These are phyloP conservation scores for Penicillium fuscoglaucum DNA, from an alignment of 2,329 filamentous ascomycete species.

Conservation along the genomic window DNA sequence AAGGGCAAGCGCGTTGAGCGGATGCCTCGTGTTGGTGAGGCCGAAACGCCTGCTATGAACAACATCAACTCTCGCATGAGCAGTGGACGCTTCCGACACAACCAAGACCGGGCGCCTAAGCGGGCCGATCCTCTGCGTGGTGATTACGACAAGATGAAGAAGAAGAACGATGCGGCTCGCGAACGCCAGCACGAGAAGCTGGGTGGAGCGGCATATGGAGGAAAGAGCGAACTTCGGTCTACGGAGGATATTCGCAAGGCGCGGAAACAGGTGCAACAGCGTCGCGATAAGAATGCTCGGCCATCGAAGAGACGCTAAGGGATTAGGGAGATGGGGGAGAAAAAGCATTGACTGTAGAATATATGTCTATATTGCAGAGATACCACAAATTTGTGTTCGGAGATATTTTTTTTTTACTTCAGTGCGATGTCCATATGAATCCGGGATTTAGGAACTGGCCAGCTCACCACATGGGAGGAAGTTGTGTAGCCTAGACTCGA, in stretches of 20 bases:
- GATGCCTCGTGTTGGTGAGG: conserved; percentile 79
- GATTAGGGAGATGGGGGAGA: not conserved
- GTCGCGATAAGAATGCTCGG: conserved; percentile 83
- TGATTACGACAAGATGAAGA: conserved; percentile 88
- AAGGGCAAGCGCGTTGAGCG: conserved; percentile 78
- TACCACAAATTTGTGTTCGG: conserved; percentile 11
- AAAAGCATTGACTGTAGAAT: conserved; percentile 9
- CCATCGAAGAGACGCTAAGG: conserved; percentile 59
- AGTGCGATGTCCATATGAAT: not conserved
- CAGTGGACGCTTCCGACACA: conserved; percentile 75
- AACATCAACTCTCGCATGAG: conserved; percentile 26
- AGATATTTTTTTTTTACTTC: not conserved
- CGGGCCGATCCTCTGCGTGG: conserved; percentile 88
- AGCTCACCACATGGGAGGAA: conserved; percentile 11
- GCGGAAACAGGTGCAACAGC: conserved; percentile 72
- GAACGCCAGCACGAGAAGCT: conserved; percentile 56
- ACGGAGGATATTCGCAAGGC: conserved; percentile 83
- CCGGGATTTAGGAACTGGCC: conserved; percentile 3
- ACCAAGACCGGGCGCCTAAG: conserved; percentile 84
- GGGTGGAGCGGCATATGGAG: conserved; percentile 52
- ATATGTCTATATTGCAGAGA: conserved; percentile 23
- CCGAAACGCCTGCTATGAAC: conserved; percentile 57
- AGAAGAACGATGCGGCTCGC: conserved; percentile 81
- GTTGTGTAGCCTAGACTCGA: not conserved
- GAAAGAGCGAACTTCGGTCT: conserved; percentile 78